Percentiles rank a stretch among this genome's conserved stretches.
Conservation (phyloP, 2,329 filamentous ascomycete species). For the Alternaria infectoria region DNA sequence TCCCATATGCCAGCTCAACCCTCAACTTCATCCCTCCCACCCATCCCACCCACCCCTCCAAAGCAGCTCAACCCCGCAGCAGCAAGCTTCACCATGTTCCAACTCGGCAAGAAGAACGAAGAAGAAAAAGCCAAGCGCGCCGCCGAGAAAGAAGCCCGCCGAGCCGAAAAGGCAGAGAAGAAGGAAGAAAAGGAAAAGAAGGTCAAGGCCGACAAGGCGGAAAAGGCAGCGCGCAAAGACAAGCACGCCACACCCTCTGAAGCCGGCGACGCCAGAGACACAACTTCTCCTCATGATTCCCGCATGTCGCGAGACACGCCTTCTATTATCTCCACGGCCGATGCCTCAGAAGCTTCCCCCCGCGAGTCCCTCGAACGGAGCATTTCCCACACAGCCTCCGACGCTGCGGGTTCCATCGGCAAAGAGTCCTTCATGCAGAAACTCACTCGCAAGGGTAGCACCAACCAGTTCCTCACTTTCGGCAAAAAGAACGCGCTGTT, state of each 20-base stretch:
- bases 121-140: slow-evolving; percentile 44
- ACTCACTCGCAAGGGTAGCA: slow-evolving; percentile 55
- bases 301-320: slow-evolving; percentile 53
- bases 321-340: slow-evolving; percentile 52
- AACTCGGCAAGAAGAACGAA: slow-evolving; percentile 38
- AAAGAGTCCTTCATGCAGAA: slow-evolving; percentile 59
- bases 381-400: slow-evolving; percentile 46
- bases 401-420: slow-evolving; percentile 42
- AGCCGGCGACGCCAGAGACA: slow-evolving; percentile 34
- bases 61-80: slow-evolving; percentile 80
- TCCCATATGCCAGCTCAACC: slow-evolving; percentile 47
- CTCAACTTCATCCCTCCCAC: slow-evolving; percentile 24
- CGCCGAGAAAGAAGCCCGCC: slow-evolving; percentile 47
- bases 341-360: slow-evolving; percentile 44
- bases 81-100: slow-evolving; percentile 73
- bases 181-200: slow-evolving; percentile 49
- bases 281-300: slow-evolving; percentile 34
- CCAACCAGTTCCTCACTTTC: slow-evolving; percentile 53
- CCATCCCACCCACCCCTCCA: slow-evolving; percentile 56
- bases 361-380: slow-evolving; percentile 51
- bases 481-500: slow-evolving; percentile 48
- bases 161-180: slow-evolving; percentile 40
- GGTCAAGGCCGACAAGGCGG: slow-evolving; percentile 42
- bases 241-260: slow-evolving; percentile 37
- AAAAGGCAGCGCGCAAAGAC: slow-evolving; percentile 44